A percentile compares a stretch with the other conserved stretches of the same genome.
These are phyloP conservation scores for Nidula niveotomentosa DNA, from an alignment of 1,284 basidiomycete species.

Conservation along the genomic window DNA sequence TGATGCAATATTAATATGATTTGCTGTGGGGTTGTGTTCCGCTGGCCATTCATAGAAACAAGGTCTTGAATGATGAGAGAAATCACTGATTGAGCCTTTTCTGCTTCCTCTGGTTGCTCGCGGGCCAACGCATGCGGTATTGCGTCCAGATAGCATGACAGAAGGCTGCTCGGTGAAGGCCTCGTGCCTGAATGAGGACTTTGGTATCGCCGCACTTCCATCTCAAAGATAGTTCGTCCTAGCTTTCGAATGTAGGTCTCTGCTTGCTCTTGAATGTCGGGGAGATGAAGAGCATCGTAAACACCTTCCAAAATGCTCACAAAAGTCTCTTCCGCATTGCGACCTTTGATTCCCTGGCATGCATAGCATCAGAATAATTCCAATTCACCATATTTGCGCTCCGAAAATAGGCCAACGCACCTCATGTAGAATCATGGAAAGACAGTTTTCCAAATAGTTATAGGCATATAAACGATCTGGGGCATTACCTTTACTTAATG, in stretches of 20 bases:
- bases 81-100: slow-evolving; percentile 61
- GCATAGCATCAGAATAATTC: neutral
- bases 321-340: slow-evolving; percentile 80
- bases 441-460: slow-evolving; percentile 74
- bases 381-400: slow-evolving; percentile 2
- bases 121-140: slow-evolving; percentile 71
- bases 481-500: slow-evolving; percentile 60
- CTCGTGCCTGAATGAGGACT: slow-evolving; percentile 52
- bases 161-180: slow-evolving; percentile 59
- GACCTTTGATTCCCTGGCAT: slow-evolving; percentile 63
- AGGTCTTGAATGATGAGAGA: slow-evolving; percentile 68
- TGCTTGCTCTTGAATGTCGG: slow-evolving; percentile 72
- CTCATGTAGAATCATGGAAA: slow-evolving; percentile 76
- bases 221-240: slow-evolving; percentile 66
- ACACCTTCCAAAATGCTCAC: slow-evolving; percentile 73
- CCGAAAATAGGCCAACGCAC: slow-evolving; percentile 34
- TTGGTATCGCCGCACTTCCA: slow-evolving; percentile 60
- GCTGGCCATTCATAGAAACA: slow-evolving; percentile 48
- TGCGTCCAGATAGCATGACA: slow-evolving; percentile 77
- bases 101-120: slow-evolving; percentile 59
- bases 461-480: slow-evolving; percentile 78
- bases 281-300: slow-evolving; percentile 75
- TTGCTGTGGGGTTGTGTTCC: slow-evolving; percentile 50
- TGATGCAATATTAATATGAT: slow-evolving; percentile 71
- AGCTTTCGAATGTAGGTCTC: slow-evolving; percentile 68